Evolutionary conservation across 2,329 filamentous ascomycete species (phyloP), one percentile per base, ranked within the genome.

Genomic region (Fusarium praegraminearum): DNA sequence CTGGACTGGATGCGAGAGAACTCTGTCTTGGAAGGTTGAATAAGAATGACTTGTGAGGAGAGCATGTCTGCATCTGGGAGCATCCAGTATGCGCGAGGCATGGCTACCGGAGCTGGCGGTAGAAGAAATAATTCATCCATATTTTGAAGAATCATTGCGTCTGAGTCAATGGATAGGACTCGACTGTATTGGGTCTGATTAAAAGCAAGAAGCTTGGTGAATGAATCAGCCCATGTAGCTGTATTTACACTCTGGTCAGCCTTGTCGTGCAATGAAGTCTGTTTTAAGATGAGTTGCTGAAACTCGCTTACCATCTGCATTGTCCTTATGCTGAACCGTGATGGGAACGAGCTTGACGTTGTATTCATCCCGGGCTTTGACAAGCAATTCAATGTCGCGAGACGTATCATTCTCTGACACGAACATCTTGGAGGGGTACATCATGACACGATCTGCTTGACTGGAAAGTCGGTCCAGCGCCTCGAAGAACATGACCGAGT

Each of bases 91-190:
- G 91, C 91, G 33, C 89, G 86, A 2, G 91, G 89, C 85, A 93
- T 90, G 4, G 90, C 90, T 6, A 91, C 84, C 1, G 85, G 81
- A 2, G 85, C 83, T 2, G 80, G 76, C 0, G 91, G 91, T 2
- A 91, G 81, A 30, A 90, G 84, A 78, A 93, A 93, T 0, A 93
- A 83, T 57, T 93, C 90, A 70, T 93, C 91, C 83, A 93, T 86
- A 24, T 83, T 79, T 63, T 89, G 81, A 3, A 91, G 81, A 4
- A 93, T 78, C 1, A 86, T 85, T 26, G 87, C 83, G 73, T 93
- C 90, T 11, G 89, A 90, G 76, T 93, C 83, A 1, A 84, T 76
- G 47, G 89, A 87, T 10, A 82, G 69, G 2, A 85, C 81, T 0
- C 78, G 75, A 0, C 63, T 58, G 40, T 91, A 92, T 57, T 89